Conservation (phyloP, 306 rosid species). For the Styphnolobium japonicum region DNA sequence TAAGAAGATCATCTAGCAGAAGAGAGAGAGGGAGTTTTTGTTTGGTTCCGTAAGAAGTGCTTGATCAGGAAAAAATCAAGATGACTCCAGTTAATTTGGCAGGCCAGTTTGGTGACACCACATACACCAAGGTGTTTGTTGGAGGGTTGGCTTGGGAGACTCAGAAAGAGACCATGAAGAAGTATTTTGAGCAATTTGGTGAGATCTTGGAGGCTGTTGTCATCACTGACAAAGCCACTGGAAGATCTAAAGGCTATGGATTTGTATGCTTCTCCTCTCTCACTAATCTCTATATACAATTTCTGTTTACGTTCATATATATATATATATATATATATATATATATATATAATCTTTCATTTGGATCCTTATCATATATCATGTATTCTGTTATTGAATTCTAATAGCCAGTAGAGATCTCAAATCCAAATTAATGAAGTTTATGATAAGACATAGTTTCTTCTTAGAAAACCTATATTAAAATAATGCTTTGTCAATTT, state of each 20-base stretch:
- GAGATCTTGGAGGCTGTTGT: slow-evolving; percentile 99
- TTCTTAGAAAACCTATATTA: not conserved
- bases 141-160: slow-evolving; percentile 99
- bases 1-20: not conserved
- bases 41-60: not conserved
- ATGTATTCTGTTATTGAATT: not conserved
- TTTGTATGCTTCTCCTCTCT: slow-evolving; percentile 49
- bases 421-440: not conserved
- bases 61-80: not conserved
- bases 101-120: slow-evolving; percentile 95
- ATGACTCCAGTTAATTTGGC: slow-evolving; percentile 78
- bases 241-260: slow-evolving; percentile 98
- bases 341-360: not conserved
- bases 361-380: not conserved
- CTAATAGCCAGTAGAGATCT: slow-evolving; percentile 19
- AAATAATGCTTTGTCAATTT: not conserved
- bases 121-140: slow-evolving; percentile 93
- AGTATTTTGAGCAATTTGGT: slow-evolving; percentile 92
- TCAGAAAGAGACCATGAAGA: slow-evolving; percentile 97
- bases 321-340: too few species aligned
- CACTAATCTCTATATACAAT: not conserved
- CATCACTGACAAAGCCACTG: slow-evolving; percentile 96
- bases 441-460: not conserved
- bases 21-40: not conserved
- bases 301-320: not conserved